Base-by-base conservation (phyloP, 2,329 filamentous ascomycete species). In the Kalmusia sp. region DNA sequence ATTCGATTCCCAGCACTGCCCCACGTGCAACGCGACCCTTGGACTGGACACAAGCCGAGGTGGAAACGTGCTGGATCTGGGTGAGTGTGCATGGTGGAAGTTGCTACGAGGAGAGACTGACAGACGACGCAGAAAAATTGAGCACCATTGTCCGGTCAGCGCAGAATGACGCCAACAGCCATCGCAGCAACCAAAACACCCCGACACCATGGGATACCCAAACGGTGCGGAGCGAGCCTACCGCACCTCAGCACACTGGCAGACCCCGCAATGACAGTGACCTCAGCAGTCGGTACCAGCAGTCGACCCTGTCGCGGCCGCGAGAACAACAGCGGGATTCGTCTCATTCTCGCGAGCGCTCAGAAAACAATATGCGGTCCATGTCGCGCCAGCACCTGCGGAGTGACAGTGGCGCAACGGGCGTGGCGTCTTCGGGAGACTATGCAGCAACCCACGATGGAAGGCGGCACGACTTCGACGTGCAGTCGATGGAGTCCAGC, bases 401-500 rank as follows among this genome's bases (percentile, higher is more conserved):
- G 40, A 93, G 88, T 64, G 90, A 92, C 62, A 97, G 92, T 64
- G 89, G 87, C 59, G 85, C 84, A 1, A 92, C 90, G 2, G 72
- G 89, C 14, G 80, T 84, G 22, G 80, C 87, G 8, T 95, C 92
- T 1, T 92, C 91, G 1, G 86, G 83, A 19, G 92, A 93, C 39
- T 96, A 96, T 68, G 84, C 87, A 22, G 90, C 93, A 58, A 88
- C 88, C 2, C 86, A 87, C 14, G 87, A 91, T 65, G 84, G 85
- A 31, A 86, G 93, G 64, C 88, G 90, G 50, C 92, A 97, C 69
- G 93, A 98, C 71, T 98, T 96, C 68, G 95, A 98, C 69, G 86
- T 96, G 14, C 93, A 98, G 73, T 92, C 93, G 3, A 96, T 97
- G 91, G 93, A 97, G 74, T 91, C 91, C 0, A 89, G 87, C 28